Evolutionary conservation across 768 basidiomycete species (phyloP), one percentile per base, ranked within the genome.

Genomic region (Omphalotus guepiniiformis): DNA sequence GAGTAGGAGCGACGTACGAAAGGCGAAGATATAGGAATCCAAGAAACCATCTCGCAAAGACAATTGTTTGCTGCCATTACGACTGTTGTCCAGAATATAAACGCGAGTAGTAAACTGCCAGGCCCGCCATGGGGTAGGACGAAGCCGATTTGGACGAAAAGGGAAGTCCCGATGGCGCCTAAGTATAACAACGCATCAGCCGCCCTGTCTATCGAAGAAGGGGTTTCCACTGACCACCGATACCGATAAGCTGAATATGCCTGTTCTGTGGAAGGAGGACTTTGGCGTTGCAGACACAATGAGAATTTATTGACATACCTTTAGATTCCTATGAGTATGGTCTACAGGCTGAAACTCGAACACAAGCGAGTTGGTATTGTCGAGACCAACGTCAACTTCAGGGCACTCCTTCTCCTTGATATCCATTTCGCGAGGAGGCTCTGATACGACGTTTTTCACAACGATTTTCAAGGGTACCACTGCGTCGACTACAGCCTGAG

Each of bases 11-110:
- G 34, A 59, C 72, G 35, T 50, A 85, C 81, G 60, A 86, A 88
- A 6, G 84, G 82, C 5, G 88, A 85, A 7, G 85, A 79, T 53
- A 88, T 80, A 3, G 88, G 87, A 5, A 85, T 85, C 67, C 79
- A 82, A 13, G 82, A 77, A 25, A 86, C 84, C 86, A 89, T 88
- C 69, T 15, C 50, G 72, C 69, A 58, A 3, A 70, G 59, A 44
- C 75, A 78, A 42, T 72, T 74, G 52, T 70, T 78, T 36, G 76
- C 57, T 0, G 74, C 73, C 34, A 76, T 41, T 18, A 78, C 30
- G 13, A 45, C 43, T n/a, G 25, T 13, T 11, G 57, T 73, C 75
- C 75, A 78, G 46, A 75, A 43, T 1, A 64, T 65, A 49, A 76
- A 76, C 6, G 73, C 74, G n/a, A 77, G 12, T 44, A 77, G 73